A percentile compares a stretch with the other conserved stretches of the same genome.
phyloP scores from a whole-genome alignment of 371 early-diverging fungal genomes.

The Rozella allomycis region DNA sequence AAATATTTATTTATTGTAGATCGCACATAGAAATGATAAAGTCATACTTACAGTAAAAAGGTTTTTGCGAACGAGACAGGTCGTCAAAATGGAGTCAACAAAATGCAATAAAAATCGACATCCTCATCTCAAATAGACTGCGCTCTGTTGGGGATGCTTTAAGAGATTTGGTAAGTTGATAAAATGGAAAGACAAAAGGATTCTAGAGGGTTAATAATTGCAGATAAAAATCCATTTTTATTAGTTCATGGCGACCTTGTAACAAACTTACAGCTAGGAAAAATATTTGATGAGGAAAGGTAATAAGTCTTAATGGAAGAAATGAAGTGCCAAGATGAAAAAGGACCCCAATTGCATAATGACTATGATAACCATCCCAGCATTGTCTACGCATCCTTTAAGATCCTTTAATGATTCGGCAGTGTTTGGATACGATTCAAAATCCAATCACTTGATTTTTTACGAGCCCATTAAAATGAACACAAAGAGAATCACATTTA shows the following conservation, averaged over 20 bases:
- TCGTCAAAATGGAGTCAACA: not conserved
- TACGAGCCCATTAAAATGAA: too few species aligned
- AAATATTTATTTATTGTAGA: conserved; percentile 62
- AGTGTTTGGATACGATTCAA: too few species aligned
- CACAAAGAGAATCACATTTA: too few species aligned
- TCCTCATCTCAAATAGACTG: conserved; percentile 49
- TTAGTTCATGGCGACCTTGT: conserved; percentile 74
- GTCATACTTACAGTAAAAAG: conserved; percentile 56
- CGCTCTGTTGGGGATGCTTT: conserved; percentile 81
- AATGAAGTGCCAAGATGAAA: conserved; percentile 19
- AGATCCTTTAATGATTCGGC: too few species aligned
- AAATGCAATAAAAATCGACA: conserved; percentile 33
- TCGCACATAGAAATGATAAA: conserved; percentile 60
- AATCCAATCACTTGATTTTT: too few species aligned
- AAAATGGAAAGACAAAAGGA: too few species aligned
- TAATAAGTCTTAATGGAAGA: conserved; percentile 11
- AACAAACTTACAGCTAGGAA: conserved; percentile 59
- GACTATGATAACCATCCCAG: conserved; percentile 52
- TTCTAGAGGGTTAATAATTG: conserved; percentile 54
- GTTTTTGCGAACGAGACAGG: not conserved
- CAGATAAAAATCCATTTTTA: conserved; percentile 66
- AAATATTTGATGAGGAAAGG: conserved; percentile 52
- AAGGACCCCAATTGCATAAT: conserved; percentile 70
- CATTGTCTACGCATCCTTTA: too few species aligned
- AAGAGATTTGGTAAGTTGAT: too few species aligned